A percentile compares a stretch with the other conserved stretches of the same genome.
phyloP scores from a whole-genome alignment of 768 basidiomycete species.

The Mycena vulgaris region DNA sequence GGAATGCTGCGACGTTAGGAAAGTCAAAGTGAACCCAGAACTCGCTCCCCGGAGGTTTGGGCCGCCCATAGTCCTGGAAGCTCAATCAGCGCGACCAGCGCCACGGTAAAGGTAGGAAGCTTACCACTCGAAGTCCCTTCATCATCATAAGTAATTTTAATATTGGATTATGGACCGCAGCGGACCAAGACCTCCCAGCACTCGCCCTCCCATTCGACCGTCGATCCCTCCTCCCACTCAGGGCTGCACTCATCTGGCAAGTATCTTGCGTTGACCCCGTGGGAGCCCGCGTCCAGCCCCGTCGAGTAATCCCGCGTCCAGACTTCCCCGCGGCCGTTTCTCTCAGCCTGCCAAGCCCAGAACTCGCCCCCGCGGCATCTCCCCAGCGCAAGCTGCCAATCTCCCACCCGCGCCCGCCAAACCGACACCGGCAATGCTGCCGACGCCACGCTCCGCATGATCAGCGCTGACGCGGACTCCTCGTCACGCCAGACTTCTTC shows the following conservation, averaged over 20 bases:
- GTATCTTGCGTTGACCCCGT: neutral
- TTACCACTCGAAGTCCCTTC: no score
- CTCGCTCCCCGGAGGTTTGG: no score
- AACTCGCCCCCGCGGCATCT: conserved; percentile 7
- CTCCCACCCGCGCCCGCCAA: conserved; percentile 36
- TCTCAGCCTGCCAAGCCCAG: conserved; percentile 37
- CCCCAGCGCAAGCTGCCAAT: conserved; percentile 33
- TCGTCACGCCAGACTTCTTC: conserved; percentile 54
- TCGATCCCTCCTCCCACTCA: conserved; percentile 16
- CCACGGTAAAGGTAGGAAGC: no score
- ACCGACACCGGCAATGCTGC: conserved; percentile 3
- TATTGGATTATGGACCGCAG: neutral
- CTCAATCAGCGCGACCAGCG: no score
- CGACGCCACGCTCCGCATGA: conserved; percentile 17
- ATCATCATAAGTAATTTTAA: no score
- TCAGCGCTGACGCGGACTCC: conserved; percentile 30
- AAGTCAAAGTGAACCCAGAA: no score
- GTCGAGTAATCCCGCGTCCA: conserved; percentile 21
- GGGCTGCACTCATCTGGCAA: conserved; percentile 13
- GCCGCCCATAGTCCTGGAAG: no score
- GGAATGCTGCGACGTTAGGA: no score
- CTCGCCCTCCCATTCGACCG: conserved; percentile 23
- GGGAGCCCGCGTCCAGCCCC: neutral
- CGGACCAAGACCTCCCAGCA: conserved; percentile 17
- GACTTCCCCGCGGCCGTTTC: neutral